Percentiles rank a stretch among this genome's conserved stretches.
phyloP scores from a whole-genome alignment of 139 green algal species.

The Limnomonas spitsbergensis region DNA sequence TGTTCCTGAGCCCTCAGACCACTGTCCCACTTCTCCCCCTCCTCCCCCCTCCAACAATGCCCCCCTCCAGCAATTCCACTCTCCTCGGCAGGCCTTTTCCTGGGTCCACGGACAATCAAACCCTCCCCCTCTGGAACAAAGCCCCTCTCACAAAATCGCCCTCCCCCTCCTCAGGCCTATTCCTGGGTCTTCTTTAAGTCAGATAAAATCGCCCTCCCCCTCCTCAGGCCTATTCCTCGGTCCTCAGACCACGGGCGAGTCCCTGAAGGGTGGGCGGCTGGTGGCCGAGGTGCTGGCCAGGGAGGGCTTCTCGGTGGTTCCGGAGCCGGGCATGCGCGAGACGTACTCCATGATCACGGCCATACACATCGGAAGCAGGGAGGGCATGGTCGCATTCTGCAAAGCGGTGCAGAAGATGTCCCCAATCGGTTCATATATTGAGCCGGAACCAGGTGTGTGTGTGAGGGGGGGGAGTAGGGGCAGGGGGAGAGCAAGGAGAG shows the following conservation, averaged over 20 bases:
- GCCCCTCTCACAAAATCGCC: too few relatives aligned
- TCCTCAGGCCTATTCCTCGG: slow-evolving; percentile 70
- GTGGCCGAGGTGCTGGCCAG: slow-evolving; percentile 64
- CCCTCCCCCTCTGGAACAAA: too few relatives aligned
- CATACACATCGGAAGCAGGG: slow-evolving; percentile 64
- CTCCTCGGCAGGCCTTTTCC: too few relatives aligned
- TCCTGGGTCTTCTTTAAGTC: slow-evolving; percentile 75
- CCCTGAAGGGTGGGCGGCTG: slow-evolving; percentile 86
- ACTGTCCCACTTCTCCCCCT: too few relatives aligned
- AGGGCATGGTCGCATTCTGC: slow-evolving; percentile 83
- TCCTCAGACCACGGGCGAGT: slow-evolving; percentile 87
- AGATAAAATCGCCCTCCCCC: too few relatives aligned
- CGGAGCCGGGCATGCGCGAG: slow-evolving; percentile 35
- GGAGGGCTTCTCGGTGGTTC: slow-evolving; percentile 59
- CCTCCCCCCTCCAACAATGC: too few relatives aligned
- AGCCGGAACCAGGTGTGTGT: slow-evolving; percentile 78
- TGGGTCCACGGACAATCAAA: too few relatives aligned
- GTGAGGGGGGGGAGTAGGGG: too few relatives aligned
- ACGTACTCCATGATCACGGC: slow-evolving; percentile 83
- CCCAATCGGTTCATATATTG: slow-evolving; percentile 87
- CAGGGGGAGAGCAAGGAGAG: too few relatives aligned
- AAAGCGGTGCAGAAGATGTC: slow-evolving; percentile 72
- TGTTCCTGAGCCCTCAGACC: slow-evolving; percentile 82
- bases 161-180: slow-evolving; percentile 65
- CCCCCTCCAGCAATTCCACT: too few relatives aligned